Percentiles rank a stretch among this genome's conserved stretches.
phyloP scores from a whole-genome alignment of 148 eudicot species.

The Limonium bicolor region DNA sequence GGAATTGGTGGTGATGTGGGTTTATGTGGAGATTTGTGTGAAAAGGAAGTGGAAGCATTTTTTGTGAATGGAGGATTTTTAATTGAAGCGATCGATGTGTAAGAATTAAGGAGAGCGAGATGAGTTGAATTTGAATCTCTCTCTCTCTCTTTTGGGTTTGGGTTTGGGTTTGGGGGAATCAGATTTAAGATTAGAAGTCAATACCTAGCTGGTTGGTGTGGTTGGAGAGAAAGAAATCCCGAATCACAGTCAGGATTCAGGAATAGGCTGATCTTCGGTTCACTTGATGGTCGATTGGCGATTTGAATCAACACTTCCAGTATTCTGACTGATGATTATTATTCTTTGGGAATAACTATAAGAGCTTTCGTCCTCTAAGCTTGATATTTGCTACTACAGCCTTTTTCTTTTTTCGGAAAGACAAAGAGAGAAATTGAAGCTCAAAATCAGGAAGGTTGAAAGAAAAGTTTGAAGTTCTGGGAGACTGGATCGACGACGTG shows the following conservation, averaged over 20 bases:
- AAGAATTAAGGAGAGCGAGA: no score
- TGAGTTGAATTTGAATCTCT: no score
- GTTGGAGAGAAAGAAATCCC: not conserved
- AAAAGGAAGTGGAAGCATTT: constrained; percentile 33
- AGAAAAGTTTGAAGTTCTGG: not conserved
- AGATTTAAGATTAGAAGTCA: not conserved
- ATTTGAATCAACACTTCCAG: not conserved
- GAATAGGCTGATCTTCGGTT: no score
- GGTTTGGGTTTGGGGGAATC: constrained; percentile 2
- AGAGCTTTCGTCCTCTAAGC: no score
- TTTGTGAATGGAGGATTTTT: no score
- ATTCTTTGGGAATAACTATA: constrained; percentile 7
- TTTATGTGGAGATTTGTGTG: constrained; percentile 25
- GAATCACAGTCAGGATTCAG: not conserved
- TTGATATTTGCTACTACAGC: not conserved
- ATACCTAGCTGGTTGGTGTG: not conserved
- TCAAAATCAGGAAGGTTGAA: constrained; percentile 1
- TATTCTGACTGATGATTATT: not conserved
- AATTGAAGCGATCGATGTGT: no score
- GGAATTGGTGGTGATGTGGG: constrained; percentile 17
- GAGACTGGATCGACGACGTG: not conserved
- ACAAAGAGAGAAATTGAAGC: not conserved
- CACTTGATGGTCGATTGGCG: not conserved
- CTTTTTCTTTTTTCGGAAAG: constrained; percentile 4
- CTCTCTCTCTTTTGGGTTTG: not conserved